Percentiles rank a stretch among this genome's conserved stretches.
phyloP scores from a whole-genome alignment of 2,329 filamentous ascomycete genomes.

The Cytospora paraplurivora region DNA sequence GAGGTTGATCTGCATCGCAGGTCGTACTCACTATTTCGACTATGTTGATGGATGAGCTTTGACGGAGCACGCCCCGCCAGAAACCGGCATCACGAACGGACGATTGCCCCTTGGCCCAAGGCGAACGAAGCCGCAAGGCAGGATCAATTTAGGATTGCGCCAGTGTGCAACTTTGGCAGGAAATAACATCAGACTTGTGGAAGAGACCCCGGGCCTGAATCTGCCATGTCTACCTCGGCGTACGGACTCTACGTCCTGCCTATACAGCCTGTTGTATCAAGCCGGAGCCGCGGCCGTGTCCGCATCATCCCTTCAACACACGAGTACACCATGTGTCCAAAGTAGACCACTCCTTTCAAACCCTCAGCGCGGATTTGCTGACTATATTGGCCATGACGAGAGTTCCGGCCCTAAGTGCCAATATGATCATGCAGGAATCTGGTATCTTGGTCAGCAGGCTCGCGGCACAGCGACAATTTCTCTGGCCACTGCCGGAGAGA shows the following conservation, averaged over 20 bases:
- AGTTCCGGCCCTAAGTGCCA: too few relatives aligned
- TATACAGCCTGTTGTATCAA: neutral
- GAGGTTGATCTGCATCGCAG: conserved; percentile 11
- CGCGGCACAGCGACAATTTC: neutral
- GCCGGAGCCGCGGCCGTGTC: neutral
- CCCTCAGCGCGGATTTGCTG: neutral
- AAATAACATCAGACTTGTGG: neutral
- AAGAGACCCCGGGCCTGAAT: neutral
- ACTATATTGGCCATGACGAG: neutral
- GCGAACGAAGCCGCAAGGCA: neutral
- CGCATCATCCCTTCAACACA: neutral
- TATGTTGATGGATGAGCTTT: neutral
- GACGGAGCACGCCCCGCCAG: neutral
- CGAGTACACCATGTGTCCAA: neutral
- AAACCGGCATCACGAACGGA: conserved; percentile 1
- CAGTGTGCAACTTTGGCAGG: neutral
- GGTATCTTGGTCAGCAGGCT: neutral
- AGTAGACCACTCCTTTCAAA: neutral
- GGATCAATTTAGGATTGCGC: neutral
- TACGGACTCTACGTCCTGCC: neutral
- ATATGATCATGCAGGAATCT: neutral
- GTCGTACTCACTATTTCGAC: neutral
- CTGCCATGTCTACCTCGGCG: neutral
- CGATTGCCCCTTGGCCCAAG: neutral
- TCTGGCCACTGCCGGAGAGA: neutral